These are phyloP conservation scores for Vicia villosa DNA, from an alignment of 306 rosid species.

Conservation along the genomic window DNA sequence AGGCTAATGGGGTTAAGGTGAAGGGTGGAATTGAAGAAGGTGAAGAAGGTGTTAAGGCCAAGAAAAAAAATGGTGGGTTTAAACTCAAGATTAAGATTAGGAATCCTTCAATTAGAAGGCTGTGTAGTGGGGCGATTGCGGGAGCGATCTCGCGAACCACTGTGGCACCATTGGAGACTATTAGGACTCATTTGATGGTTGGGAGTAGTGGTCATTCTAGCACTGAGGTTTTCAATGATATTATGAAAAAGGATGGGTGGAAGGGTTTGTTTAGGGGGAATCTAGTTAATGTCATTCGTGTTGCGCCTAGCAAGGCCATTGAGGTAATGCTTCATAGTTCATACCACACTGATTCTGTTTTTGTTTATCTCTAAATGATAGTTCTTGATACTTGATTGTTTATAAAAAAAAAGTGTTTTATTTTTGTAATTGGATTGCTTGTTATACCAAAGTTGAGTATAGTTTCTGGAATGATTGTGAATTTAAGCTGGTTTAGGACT, in stretches of 20 bases:
- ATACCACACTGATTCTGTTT: neutral
- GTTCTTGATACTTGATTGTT: constrained; percentile 8
- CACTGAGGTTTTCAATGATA: constrained; percentile 67
- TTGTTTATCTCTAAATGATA: neutral
- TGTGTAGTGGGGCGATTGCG: constrained; percentile 88
- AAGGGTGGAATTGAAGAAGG: neutral
- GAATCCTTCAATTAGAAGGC: constrained; percentile 80
- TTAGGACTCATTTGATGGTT: constrained; percentile 95
- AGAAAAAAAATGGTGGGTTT: constrained; percentile 57
- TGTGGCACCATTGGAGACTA: constrained; percentile 96
- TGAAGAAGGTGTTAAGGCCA: constrained; percentile 34
- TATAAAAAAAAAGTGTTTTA: neutral
- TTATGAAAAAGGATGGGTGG: constrained; percentile 92
- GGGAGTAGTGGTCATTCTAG: constrained; percentile 79
- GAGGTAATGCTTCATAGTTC: constrained; percentile 58
- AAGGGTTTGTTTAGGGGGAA: constrained; percentile 94
- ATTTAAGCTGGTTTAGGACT: no score
- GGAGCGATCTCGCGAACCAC: constrained; percentile 89
- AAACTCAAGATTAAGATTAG: constrained; percentile 58
- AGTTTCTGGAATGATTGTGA: no score
- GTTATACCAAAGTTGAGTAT: no score
- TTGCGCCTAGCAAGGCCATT: constrained; percentile 97
- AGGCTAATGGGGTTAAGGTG: constrained; percentile 38
- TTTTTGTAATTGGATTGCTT: neutral
- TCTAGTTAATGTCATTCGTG: constrained; percentile 91